phyloP scores from a whole-genome alignment of 257 asterid genomes.

The Sherardia arvensis region DNA sequence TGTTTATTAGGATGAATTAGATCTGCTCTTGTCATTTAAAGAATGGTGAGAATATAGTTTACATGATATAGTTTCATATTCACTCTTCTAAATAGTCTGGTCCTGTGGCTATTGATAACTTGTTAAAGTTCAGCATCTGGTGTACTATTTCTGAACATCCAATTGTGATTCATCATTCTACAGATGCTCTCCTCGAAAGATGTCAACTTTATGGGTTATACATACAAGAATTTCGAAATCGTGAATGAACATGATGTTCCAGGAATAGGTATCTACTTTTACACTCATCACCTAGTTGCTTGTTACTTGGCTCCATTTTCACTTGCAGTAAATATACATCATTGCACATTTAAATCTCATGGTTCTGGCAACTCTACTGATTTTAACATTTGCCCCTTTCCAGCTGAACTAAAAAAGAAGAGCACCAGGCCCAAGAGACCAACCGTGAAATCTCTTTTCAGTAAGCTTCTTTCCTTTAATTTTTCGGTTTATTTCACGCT shows the following conservation, averaged over 20 bases:
- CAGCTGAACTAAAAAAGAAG: slow-evolving; percentile 92
- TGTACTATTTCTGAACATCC: neutral
- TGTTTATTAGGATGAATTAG: neutral
- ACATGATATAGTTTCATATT: neutral
- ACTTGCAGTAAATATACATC: no score
- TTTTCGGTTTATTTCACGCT: neutral
- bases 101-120: neutral
- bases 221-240: slow-evolving; percentile 91
- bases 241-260: slow-evolving; percentile 83
- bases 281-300: slow-evolving; percentile 8
- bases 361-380: slow-evolving; percentile 9
- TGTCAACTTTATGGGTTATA: slow-evolving; percentile 95
- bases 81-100: neutral
- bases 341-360: neutral
- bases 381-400: slow-evolving; percentile 12
- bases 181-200: slow-evolving; percentile 99
- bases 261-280: slow-evolving; percentile 50
- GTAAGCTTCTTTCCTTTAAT: slow-evolving; percentile 46
- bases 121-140: neutral
- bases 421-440: slow-evolving; percentile 81
- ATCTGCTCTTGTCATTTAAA: neutral
- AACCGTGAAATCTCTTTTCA: slow-evolving; percentile 86
- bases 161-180: slow-evolving; percentile 12
- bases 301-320: neutral
- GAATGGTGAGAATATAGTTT: no score